These are phyloP conservation scores for Nannochloropsis gaditana DNA, from an alignment of 108 stramenopile species.

Conservation along the genomic window DNA sequence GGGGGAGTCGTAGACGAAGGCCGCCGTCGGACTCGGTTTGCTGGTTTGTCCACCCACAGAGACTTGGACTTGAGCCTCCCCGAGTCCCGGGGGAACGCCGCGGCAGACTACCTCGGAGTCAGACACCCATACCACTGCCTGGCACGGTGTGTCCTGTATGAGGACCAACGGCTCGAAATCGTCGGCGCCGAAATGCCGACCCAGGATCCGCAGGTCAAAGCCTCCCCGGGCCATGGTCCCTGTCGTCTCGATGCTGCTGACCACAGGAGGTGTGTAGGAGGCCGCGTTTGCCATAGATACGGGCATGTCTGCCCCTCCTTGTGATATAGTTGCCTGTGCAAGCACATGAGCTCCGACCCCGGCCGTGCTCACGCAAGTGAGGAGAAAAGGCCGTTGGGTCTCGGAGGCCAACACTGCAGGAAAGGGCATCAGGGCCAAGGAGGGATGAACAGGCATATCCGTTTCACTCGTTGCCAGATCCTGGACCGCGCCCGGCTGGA, in stretches of 20 bases:
- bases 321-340: background rate
- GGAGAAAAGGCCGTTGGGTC: background rate
- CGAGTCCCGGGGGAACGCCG: background rate
- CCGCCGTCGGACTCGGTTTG: background rate
- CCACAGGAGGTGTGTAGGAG: background rate
- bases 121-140: background rate
- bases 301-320: background rate
- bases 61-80: background rate
- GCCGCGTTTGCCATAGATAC: background rate
- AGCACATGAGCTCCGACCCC: background rate
- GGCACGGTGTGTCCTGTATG: background rate
- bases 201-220: background rate
- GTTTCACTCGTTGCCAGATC: background rate
- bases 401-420: background rate
- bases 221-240: slow-evolving; percentile 12
- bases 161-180: slow-evolving; percentile 13
- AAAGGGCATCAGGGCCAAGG: background rate
- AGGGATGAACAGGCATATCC: background rate
- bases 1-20: background rate
- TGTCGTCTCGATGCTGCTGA: background rate
- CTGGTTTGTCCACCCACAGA: background rate
- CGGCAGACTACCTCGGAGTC: background rate
- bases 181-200: background rate
- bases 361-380: background rate
- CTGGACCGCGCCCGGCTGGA: background rate